A percentile compares a stretch with the other conserved stretches of the same genome.
Evolutionary conservation across 495 filamentous ascomycete species (phyloP).

Genomic region (Pyrenula aspistea): DNA sequence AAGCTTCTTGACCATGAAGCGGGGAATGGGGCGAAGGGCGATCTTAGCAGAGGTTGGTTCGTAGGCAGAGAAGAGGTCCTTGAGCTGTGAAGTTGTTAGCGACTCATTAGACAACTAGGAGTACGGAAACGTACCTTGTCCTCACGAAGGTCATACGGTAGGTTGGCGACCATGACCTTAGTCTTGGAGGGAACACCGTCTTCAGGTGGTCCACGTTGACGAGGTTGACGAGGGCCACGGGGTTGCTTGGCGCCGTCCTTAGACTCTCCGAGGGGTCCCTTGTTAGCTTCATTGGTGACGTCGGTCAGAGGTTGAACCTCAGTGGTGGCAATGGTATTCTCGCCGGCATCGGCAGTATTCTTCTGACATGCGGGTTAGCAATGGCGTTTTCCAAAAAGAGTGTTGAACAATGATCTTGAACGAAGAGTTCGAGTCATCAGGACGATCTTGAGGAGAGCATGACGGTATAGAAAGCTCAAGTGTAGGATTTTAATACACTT

Average conservation of each 20-base stretch:
- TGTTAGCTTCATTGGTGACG: conserved; percentile 46
- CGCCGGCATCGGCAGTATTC: conserved; percentile 28
- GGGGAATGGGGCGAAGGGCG: conserved; percentile 92
- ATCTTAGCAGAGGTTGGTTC: conserved; percentile 90
- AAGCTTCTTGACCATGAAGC: conserved; percentile 99
- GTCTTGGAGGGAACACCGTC: conserved; percentile 97
- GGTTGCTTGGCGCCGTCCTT: conserved; percentile 28
- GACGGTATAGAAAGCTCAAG: neutral
- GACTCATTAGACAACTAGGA: too few relatives aligned
- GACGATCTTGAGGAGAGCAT: neutral
- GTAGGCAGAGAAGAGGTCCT: conserved; percentile 89
- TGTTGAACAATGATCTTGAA: too few relatives aligned
- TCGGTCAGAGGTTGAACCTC: conserved; percentile 45
- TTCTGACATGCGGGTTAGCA: conserved; percentile 3
- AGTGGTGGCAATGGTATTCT: conserved; percentile 38
- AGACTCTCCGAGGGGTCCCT: conserved; percentile 35
- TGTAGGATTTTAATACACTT: too few relatives aligned
- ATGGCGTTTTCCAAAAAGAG: too few relatives aligned
- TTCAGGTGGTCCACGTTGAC: conserved; percentile 87
- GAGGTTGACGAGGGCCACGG: conserved; percentile 34
- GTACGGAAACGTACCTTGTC: conserved; percentile 73
- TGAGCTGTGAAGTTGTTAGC: conserved; percentile 57
- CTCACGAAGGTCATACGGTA: conserved; percentile 94
- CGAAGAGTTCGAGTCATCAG: too few relatives aligned
- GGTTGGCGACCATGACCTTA: conserved; percentile 99